A percentile compares a stretch with the other conserved stretches of the same genome.
These are phyloP conservation scores for Thymus quinquecostatus DNA, from an alignment of 257 asterid species.

Conservation along the genomic window DNA sequence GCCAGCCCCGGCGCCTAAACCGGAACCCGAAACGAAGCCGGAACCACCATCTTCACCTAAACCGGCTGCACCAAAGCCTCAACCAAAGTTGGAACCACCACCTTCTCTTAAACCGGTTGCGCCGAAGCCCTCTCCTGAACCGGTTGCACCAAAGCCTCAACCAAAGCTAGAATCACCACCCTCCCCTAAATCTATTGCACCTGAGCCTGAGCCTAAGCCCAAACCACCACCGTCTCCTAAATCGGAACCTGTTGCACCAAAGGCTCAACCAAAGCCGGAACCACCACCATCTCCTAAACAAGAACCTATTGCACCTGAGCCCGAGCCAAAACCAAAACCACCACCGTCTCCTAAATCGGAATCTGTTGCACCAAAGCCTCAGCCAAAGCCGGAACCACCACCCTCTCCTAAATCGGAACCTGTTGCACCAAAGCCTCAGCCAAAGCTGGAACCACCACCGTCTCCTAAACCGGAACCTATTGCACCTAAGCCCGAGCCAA, in stretches of 20 bases:
- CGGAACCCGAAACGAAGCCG: not conserved
- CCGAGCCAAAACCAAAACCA: not conserved
- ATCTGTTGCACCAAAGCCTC: not conserved
- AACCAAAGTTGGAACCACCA: not conserved
- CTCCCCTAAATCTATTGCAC: not conserved
- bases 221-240: not conserved
- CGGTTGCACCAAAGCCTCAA: not conserved
- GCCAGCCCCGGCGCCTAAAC: not conserved
- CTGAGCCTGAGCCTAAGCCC: not conserved
- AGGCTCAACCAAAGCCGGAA: not conserved
- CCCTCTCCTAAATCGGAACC: not conserved
- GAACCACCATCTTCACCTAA: not conserved
- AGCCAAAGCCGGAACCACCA: not conserved
- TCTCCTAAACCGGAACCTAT: not conserved
- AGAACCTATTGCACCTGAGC: not conserved
- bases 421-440: not conserved
- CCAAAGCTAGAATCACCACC: not conserved
- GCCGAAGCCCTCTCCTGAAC: conserved; percentile 12
- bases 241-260: not conserved
- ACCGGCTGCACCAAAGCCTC: not conserved
- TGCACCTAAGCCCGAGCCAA: not conserved
- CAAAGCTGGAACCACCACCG: not conserved
- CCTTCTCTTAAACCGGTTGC: not conserved
- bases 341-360: conserved; percentile 1
- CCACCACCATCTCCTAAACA: not conserved